Evolutionary conservation across 768 basidiomycete genomes (phyloP).

Genomic region (Mycena vulgaris): DNA sequence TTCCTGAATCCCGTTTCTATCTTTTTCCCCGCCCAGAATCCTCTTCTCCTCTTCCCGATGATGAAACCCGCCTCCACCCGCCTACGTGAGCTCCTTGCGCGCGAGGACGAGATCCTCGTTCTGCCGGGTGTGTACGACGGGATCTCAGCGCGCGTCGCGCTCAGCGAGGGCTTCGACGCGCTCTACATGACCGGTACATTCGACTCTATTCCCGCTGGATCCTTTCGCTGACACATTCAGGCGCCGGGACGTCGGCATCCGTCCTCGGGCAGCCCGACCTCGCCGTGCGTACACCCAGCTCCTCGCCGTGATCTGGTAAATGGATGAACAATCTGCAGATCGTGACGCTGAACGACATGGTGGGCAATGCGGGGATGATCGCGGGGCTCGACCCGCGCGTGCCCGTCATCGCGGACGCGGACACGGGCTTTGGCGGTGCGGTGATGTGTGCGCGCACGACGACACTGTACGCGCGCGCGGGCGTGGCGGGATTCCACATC

Average conservation of each 20-base stretch:
- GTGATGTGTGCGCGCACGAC: conserved; percentile 70
- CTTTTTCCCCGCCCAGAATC: neutral
- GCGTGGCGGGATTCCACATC: conserved; percentile 68
- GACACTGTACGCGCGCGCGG: conserved; percentile 63
- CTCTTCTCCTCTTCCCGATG: neutral
- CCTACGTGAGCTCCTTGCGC: conserved; percentile 33
- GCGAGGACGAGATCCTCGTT: conserved; percentile 33
- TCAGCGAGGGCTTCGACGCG: conserved; percentile 66
- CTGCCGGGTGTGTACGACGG: conserved; percentile 64
- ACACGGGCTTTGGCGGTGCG: conserved; percentile 72
- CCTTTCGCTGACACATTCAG: conserved; percentile 25
- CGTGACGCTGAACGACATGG: conserved; percentile 40
- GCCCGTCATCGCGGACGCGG: conserved; percentile 71
- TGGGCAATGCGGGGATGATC: conserved; percentile 61
- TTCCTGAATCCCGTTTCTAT: no score
- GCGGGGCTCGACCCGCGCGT: conserved; percentile 61
- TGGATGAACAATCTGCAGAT: conserved; percentile 12
- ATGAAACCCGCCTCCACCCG: conserved; percentile 34
- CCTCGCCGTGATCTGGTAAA: neutral
- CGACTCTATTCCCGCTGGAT: no score
- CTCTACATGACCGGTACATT: conserved; percentile 65
- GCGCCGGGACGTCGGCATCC: conserved; percentile 68
- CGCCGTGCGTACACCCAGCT: conserved; percentile 34
- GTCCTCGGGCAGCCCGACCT: conserved; percentile 69
- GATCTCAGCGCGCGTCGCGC: conserved; percentile 66